Conservation (phyloP, 495 filamentous ascomycete genomes). For the Saxophila tyrrhenica region DNA sequence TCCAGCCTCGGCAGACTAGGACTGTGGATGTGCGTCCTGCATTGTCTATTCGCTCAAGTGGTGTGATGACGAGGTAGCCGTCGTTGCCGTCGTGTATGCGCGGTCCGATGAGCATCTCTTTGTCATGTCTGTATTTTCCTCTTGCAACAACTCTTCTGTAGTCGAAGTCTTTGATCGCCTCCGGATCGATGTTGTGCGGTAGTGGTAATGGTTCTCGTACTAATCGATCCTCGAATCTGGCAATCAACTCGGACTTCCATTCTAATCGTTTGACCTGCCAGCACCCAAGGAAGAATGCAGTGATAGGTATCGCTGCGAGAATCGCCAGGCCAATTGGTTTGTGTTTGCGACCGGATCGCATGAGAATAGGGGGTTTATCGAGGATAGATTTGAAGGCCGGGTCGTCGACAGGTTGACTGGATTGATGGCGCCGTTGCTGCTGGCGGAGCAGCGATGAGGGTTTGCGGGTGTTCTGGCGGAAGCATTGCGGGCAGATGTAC, state of each 20-base stretch:
- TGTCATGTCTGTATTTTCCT: constrained; percentile 68
- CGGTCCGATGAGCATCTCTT: constrained; percentile 92
- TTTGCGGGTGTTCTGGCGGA: constrained; percentile 1
- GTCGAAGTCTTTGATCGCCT: constrained; percentile 77
- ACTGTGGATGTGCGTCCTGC: constrained; percentile 39
- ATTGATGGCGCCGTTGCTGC: constrained; percentile 1
- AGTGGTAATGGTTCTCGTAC: constrained; percentile 77
- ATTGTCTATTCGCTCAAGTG: constrained; percentile 51
- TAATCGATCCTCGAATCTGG: constrained; percentile 80
- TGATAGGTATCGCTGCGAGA: constrained; percentile 71
- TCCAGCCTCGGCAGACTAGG: constrained; percentile 84
- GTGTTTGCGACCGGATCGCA: constrained; percentile 61
- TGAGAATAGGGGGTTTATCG: constrained; percentile 69
- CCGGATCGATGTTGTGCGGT: constrained; percentile 67
- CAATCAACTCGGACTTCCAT: constrained; percentile 88
- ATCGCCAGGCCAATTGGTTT: constrained; percentile 10
- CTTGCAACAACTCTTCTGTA: constrained; percentile 74
- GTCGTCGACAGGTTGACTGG: constrained; percentile 42
- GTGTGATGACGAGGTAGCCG: constrained; percentile 83
- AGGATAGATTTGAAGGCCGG: constrained; percentile 68
- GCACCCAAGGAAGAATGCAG: constrained; percentile 76
- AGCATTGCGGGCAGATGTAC: constrained; percentile 17
- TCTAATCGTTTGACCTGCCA: constrained; percentile 93
- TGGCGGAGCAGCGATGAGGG: neutral
- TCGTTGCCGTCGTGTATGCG: constrained; percentile 79